Evolutionary conservation across 1,284 basidiomycete genomes (phyloP), one percentile per base, ranked within the genome.

Genomic region (Phaffia rhodozyma): DNA sequence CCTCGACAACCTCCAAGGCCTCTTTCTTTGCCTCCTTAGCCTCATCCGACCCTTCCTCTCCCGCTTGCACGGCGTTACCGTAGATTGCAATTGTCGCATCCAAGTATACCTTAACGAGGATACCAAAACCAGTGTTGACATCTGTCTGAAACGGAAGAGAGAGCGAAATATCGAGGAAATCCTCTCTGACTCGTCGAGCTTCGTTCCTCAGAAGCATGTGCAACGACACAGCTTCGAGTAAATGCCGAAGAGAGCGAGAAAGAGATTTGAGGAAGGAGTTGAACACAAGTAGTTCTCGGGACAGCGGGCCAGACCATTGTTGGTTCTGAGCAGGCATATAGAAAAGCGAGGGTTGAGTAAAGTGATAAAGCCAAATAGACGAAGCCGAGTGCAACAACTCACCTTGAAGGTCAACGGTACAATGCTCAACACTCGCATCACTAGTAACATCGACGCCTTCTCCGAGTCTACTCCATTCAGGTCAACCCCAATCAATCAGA

Each of bases 81-180:
- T 89, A 90, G 63, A 58, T 43, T 23, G 88, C 91, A 21, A 75
- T 75, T 60, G 94, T 81, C 32, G 91, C 91, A 71, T 96, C 92
- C 69, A 96, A 78, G 78, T 93, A 92, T 34, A 91, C 94, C 79
- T 98, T 99, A 52, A 90, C 89, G 5, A 99, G 81, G 68, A 99
- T 90, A 1, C 94, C 94, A 77, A 97, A 96, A 13, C 94, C 94
- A 0, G 96, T 98, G 79, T 97, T 97, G 68, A 91, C 89, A 71
- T 98, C 96, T 58, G 82, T 82, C 75, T 97, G 93, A 68, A 74
- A 73, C 5, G 72, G 71, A 32, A 74, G 66, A 49, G 66, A 69
- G 47, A 97, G 81, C 67, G 89, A 85, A 68, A 98, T 86, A 74
- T 97, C 96, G 68, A 97, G 79, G 69, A 90, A 81, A 73, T 98